phyloP scores from a whole-genome alignment of 148 eudicot species.

The Rhododendron henanense region DNA sequence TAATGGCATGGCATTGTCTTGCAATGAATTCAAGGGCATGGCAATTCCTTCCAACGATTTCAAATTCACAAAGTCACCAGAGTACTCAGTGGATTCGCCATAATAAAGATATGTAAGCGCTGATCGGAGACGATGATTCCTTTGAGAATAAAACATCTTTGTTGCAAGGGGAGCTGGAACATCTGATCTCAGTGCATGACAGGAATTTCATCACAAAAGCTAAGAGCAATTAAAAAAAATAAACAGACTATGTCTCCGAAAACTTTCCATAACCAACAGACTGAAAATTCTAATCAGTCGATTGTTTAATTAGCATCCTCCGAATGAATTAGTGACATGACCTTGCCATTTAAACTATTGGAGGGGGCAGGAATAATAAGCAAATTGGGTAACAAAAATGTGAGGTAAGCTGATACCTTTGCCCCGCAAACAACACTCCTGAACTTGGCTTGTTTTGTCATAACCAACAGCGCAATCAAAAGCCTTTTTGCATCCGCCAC shows the following conservation, averaged over 20 bases:
- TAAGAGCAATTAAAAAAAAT: neutral
- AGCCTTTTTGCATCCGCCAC: slow-evolving; percentile 14
- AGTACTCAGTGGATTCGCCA: slow-evolving; percentile 24
- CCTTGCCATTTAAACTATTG: neutral
- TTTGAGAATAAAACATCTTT: slow-evolving; percentile 65
- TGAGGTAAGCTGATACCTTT: slow-evolving; percentile 20
- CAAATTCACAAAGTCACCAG: slow-evolving; percentile 22
- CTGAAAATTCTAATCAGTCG: neutral
- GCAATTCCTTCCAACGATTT: slow-evolving; percentile 27
- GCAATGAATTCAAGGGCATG: neutral
- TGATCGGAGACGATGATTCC: slow-evolving; percentile 56
- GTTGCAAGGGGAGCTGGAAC: slow-evolving; percentile 68
- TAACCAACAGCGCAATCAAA: neutral
- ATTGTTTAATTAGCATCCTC: neutral
- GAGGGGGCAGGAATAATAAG: neutral
- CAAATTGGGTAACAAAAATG: neutral
- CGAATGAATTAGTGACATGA: neutral
- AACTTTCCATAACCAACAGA: slow-evolving; percentile 1
- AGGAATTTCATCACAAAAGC: slow-evolving; percentile 6
- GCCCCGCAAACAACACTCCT: slow-evolving; percentile 2
- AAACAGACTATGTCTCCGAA: neutral
- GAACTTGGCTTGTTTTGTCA: slow-evolving; percentile 13
- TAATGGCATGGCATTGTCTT: neutral
- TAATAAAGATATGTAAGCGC: slow-evolving; percentile 48
- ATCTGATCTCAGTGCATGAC: slow-evolving; percentile 30